Evolutionary conservation across 495 filamentous ascomycete species (phyloP), one percentile per base, ranked within the genome.

Genomic region (Neurospora sp.): DNA sequence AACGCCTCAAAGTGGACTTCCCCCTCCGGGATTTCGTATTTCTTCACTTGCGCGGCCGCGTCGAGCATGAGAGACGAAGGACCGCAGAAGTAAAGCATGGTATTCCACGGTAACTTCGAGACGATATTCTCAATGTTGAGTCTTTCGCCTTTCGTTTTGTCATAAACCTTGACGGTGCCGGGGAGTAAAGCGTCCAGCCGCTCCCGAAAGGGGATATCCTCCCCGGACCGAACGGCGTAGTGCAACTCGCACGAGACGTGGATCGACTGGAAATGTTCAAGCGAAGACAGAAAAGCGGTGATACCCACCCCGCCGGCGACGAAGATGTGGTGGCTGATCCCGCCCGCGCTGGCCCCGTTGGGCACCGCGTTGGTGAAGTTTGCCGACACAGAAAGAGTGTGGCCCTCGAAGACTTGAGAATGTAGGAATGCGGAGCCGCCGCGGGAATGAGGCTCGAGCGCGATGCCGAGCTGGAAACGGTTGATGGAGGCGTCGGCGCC

Each of bases 1-100:
- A 90, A 90, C 0, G 86, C 84, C 75, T 90, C 88, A 73, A 84
- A 87, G 73, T 90, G 87, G 39, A 89, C 81, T 35, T 87, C 84
- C 4, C 80, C 79, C 18, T 84, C 77, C 0, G 80, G 75, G 1
- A 89, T 78, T 10, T 81, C 79, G n/a, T 73, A 77, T 27, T 69
- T 76, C 41, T 78, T 82, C 27, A 81, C 79, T 70, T 83, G 81
- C 3, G 71, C 75, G 1, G 72, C 62, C 0, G 86, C 83, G 72
- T 82, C 84, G 6, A 86, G 84, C 75, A 88, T 84, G 78, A 90
- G 81, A 3, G 85, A 81, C 69, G 73, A 69, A 0, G 88, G 87
- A 1, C 88, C 88, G 76, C 88, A 89, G 39, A 85, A 82, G 70
- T 89, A 89, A 7, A 89, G 74, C 46, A 85, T 82, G 6, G 84